Evolutionary conservation across 176 grass and related monocot genomes (phyloP).

Genomic region (Metroxylon sagu): DNA sequence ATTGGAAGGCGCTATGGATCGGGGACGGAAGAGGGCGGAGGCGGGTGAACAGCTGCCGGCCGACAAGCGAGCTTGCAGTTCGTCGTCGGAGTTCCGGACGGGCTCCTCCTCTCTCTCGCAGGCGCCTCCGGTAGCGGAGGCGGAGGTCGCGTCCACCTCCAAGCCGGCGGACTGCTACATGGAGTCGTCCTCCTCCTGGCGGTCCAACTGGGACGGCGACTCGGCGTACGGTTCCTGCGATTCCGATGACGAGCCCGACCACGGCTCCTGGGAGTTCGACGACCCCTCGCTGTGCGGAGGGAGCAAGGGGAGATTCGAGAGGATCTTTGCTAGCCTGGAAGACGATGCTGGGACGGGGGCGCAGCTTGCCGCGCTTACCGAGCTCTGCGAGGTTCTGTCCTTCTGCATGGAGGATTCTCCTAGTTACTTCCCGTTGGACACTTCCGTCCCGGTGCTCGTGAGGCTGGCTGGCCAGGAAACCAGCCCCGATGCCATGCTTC

Average conservation of each 20-base stretch:
- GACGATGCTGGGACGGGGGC: conserved; percentile 28
- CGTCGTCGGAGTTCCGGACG: conserved; percentile 19
- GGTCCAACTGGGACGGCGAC: conserved; percentile 18
- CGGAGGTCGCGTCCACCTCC: not conserved
- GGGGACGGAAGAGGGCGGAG: conserved; percentile 77
- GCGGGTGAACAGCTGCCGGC: conserved; percentile 38
- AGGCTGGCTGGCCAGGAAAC: conserved; percentile 26
- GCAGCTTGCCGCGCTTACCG: conserved; percentile 40
- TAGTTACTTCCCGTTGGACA: conserved; percentile 51
- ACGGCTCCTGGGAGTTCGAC: conserved; percentile 3
- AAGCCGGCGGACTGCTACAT: conserved; percentile 35
- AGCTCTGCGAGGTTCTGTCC: conserved; percentile 92
- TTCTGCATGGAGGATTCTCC: conserved; percentile 64
- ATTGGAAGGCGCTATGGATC: conserved; percentile 41
- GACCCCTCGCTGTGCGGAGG: conserved; percentile 12
- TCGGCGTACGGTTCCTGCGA: conserved; percentile 59
- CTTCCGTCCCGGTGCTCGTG: conserved; percentile 55
- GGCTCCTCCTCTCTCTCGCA: not conserved
- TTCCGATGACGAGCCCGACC: conserved; percentile 7
- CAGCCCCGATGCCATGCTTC: conserved; percentile 55
- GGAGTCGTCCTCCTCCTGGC: conserved; percentile 42
- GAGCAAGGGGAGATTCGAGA: conserved; percentile 30
- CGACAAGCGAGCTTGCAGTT: conserved; percentile 85
- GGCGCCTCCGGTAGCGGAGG: not conserved
- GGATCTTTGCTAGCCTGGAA: conserved; percentile 51